phyloP scores from a whole-genome alignment of 306 rosid species.

The Ziziphus jujuba region DNA sequence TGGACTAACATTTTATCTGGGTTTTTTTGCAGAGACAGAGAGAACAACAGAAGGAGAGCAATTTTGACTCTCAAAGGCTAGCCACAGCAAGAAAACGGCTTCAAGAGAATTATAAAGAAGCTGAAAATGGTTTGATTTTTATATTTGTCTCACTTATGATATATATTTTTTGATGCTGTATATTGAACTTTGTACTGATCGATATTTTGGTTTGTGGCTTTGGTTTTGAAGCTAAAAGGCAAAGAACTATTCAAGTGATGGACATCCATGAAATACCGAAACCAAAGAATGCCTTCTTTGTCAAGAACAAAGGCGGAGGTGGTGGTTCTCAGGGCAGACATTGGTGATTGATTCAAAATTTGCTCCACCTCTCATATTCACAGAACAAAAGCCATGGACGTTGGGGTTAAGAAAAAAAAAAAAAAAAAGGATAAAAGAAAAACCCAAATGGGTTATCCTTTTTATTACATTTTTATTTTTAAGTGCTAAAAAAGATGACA shows the following conservation, averaged over 20 bases:
- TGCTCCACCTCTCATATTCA: not conserved
- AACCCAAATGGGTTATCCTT: conserved; percentile 5
- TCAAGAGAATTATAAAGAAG: conserved; percentile 88
- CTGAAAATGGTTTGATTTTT: conserved; percentile 78
- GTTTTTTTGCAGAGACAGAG: conserved; percentile 69
- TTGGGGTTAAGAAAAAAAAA: not conserved
- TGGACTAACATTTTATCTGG: not conserved
- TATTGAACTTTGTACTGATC: conserved; percentile 26
- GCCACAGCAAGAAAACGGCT: conserved; percentile 93
- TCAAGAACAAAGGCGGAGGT: conserved; percentile 79
- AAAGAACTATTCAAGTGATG: conserved; percentile 99
- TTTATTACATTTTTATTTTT: conserved; percentile 13
- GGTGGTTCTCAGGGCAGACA: conserved; percentile 84
- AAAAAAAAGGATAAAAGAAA: not conserved
- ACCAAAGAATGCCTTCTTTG: conserved; percentile 82
- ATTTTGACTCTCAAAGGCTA: conserved; percentile 62
- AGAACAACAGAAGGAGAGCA: conserved; percentile 66
- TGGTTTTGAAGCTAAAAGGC: conserved; percentile 78
- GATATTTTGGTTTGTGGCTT: conserved; percentile 25
- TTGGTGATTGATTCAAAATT: conserved; percentile 47
- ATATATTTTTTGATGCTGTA: not conserved
- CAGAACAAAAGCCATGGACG: not conserved
- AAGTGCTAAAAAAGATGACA: conserved; percentile 5
- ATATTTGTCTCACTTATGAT: not conserved
- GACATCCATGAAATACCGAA: conserved; percentile 94